These are phyloP conservation scores for Puya raimondii DNA, from an alignment of 176 grass and related monocot species.

Conservation along the genomic window DNA sequence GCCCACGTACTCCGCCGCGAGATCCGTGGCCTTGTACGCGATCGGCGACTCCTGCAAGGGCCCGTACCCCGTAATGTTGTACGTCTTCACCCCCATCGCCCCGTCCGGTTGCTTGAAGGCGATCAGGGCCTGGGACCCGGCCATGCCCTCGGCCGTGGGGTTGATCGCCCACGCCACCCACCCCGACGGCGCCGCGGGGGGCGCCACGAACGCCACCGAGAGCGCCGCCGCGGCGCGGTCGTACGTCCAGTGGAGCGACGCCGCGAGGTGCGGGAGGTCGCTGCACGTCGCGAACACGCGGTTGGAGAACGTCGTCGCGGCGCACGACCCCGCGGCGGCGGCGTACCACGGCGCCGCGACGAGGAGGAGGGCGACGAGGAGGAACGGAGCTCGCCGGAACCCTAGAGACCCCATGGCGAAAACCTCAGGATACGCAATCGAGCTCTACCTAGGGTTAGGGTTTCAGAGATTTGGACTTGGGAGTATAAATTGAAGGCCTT, in stretches of 20 bases:
- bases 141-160: constrained; percentile 44
- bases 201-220: constrained; percentile 46
- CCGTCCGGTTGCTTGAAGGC: constrained; percentile 7
- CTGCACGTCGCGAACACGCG: constrained; percentile 32
- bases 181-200: constrained; percentile 13
- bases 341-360: background rate
- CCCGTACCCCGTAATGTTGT: constrained; percentile 26
- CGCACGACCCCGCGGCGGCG: background rate
- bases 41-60: constrained; percentile 11
- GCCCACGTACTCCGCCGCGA: constrained; percentile 34
- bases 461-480: background rate
- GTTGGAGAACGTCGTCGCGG: constrained; percentile 1
- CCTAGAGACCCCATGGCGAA: background rate
- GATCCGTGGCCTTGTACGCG: constrained; percentile 21
- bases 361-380: background rate
- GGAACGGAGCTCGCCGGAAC: background rate
- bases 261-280: constrained; percentile 27
- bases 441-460: no score
- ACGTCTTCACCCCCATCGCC: constrained; percentile 32
- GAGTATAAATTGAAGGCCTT: background rate
- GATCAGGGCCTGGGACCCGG: constrained; percentile 50
- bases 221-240: constrained; percentile 22
- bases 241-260: constrained; percentile 53
- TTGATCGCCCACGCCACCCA: constrained; percentile 70
- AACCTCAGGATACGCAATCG: background rate